A percentile compares a stretch with the other conserved stretches of the same genome.
Conservation (phyloP, 2,329 filamentous ascomycete genomes). For the Alternaria dauci region DNA sequence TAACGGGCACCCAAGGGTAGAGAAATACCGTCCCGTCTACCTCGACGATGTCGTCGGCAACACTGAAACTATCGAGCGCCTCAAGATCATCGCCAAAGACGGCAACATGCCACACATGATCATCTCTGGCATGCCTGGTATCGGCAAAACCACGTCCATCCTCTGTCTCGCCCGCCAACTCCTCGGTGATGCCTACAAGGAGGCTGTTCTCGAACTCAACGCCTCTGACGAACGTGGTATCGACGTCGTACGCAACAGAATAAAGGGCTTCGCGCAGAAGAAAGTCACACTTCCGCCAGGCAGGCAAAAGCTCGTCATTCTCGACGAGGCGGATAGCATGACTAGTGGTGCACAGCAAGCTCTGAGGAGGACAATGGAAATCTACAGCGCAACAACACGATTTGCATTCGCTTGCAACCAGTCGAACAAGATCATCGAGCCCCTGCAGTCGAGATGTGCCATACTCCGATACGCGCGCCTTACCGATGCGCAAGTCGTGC, state of each 20-base stretch:
- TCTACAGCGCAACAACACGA: slow-evolving; percentile 93
- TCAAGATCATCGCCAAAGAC: slow-evolving; percentile 98
- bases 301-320: slow-evolving; percentile 93
- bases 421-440: slow-evolving; percentile 99
- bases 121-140: slow-evolving; percentile 99
- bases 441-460: slow-evolving; percentile 94
- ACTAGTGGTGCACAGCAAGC: slow-evolving; percentile 96
- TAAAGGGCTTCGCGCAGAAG: slow-evolving; percentile 98
- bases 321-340: slow-evolving; percentile 97
- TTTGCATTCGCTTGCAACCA: slow-evolving; percentile 99
- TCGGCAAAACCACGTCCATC: slow-evolving; percentile 97
- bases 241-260: slow-evolving; percentile 94
- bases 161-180: slow-evolving; percentile 91
- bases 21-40: slow-evolving; percentile 95
- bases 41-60: slow-evolving; percentile 98
- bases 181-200: slow-evolving; percentile 92
- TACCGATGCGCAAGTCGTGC: slow-evolving; percentile 91
- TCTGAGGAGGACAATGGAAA: slow-evolving; percentile 95
- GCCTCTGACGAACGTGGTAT: slow-evolving; percentile 97
- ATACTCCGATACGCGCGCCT: slow-evolving; percentile 93
- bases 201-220: slow-evolving; percentile 95
- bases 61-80: slow-evolving; percentile 93
- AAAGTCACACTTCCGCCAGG: slow-evolving; percentile 94
- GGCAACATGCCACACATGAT: slow-evolving; percentile 99
- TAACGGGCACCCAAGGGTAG: slow-evolving; percentile 75